Evolutionary conservation across 108 stramenopile species (phyloP).

Genomic region (Cyclotella sp.): DNA sequence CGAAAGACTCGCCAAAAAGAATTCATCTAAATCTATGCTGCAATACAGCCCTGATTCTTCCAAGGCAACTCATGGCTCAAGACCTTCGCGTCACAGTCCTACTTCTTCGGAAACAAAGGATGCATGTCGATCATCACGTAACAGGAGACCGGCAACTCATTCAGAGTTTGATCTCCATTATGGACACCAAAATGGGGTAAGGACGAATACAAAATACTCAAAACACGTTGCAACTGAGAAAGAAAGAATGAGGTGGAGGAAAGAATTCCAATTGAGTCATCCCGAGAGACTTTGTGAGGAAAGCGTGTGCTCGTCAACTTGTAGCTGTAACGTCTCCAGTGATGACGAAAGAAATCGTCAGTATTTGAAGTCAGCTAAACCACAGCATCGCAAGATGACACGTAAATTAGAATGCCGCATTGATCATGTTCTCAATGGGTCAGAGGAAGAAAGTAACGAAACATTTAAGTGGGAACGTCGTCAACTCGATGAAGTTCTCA

Average conservation of each 20-base stretch:
- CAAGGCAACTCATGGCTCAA: too few relatives aligned
- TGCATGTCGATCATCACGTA: background rate
- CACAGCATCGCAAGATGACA: background rate
- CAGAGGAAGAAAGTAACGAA: background rate
- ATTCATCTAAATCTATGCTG: background rate
- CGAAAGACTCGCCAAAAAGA: background rate
- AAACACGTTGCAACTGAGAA: conserved; percentile 8
- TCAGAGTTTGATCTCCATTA: background rate
- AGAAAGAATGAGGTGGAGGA: conserved; percentile 21
- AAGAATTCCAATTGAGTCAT: conserved; percentile 6
- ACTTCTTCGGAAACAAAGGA: too few relatives aligned
- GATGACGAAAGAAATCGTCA: conserved; percentile 13
- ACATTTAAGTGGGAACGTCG: background rate
- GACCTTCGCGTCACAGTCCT: too few relatives aligned
- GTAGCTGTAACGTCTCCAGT: background rate
- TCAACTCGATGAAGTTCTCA: conserved; percentile 46
- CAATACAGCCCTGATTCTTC: background rate
- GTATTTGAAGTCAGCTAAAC: conserved; percentile 23
- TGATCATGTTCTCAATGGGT: background rate
- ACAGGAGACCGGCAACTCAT: background rate
- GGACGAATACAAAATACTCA: background rate
- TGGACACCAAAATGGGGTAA: background rate
- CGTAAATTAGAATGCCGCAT: background rate
- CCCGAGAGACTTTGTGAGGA: conserved; percentile 5
- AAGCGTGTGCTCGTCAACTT: background rate